phyloP scores from a whole-genome alignment of 306 rosid species.

The Spatholobus suberectus region DNA sequence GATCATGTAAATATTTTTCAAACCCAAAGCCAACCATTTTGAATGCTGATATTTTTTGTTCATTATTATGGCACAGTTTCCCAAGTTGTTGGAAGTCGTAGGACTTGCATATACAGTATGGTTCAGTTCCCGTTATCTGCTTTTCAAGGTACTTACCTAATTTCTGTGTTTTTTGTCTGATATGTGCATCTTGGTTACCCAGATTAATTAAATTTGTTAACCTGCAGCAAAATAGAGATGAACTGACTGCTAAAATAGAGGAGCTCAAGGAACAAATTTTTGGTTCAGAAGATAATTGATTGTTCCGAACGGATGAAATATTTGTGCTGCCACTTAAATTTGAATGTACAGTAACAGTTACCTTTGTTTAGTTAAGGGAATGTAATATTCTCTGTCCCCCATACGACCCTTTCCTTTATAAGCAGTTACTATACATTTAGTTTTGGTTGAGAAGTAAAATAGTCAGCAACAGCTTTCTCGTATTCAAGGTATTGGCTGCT shows the following conservation, averaged over 20 bases:
- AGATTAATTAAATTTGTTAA: conserved; percentile 6
- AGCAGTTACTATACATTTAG: too few species aligned
- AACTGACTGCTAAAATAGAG: conserved; percentile 66
- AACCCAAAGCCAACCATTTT: not conserved
- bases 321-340: not conserved
- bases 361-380: conserved; percentile 17
- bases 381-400: conserved; percentile 4
- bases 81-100: conserved; percentile 85
- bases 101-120: conserved; percentile 84
- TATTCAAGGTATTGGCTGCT: not conserved
- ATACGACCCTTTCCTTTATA: not conserved
- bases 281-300: conserved; percentile 62
- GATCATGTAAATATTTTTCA: not conserved
- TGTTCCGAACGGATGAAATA: conserved; percentile 8
- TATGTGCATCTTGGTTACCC: not conserved
- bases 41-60: not conserved
- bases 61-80: conserved; percentile 58
- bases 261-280: conserved; percentile 74
- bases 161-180: not conserved
- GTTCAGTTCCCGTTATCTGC: conserved; percentile 81
- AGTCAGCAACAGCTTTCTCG: not conserved
- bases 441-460: too few species aligned
- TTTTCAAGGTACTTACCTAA: conserved; percentile 74
- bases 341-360: conserved; percentile 55
- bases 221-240: conserved; percentile 83